These are phyloP conservation scores for Metarhizium robertsii DNA, from an alignment of 2,329 filamentous ascomycete genomes.

Conservation along the genomic window DNA sequence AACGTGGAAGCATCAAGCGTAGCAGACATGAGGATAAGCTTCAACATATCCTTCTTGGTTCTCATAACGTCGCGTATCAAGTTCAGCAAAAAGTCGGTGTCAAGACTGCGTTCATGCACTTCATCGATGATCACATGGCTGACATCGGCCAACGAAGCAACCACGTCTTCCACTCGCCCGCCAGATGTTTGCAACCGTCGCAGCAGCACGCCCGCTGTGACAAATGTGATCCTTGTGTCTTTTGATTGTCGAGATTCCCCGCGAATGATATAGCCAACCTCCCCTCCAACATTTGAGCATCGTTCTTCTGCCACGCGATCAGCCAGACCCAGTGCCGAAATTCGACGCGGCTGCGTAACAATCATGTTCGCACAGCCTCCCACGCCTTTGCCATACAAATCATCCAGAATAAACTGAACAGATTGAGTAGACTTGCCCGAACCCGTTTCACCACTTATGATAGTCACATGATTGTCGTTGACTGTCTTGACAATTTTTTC, in stretches of 20 bases:
- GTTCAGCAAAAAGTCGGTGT: conserved; percentile 88
- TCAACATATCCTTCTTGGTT: conserved; percentile 67
- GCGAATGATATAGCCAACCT: conserved; percentile 86
- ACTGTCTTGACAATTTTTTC: conserved; percentile 71
- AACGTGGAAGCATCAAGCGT: conserved; percentile 87
- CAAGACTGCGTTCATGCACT: conserved; percentile 88
- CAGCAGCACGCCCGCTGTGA: conserved; percentile 89
- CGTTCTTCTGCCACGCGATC: conserved; percentile 92
- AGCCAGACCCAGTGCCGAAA: conserved; percentile 86
- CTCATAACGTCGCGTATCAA: conserved; percentile 75
- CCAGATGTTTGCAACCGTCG: conserved; percentile 86
- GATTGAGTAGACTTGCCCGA: conserved; percentile 96
- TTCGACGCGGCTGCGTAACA: conserved; percentile 89
- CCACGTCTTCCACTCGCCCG: conserved; percentile 68
- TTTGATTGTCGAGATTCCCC: conserved; percentile 72
- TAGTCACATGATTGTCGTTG: conserved; percentile 73
- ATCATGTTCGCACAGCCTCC: conserved; percentile 80
- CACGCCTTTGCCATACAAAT: conserved; percentile 67
- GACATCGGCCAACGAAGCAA: conserved; percentile 75
- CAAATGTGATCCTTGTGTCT: conserved; percentile 84
- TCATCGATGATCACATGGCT: conserved; percentile 95
- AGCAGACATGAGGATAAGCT: conserved; percentile 91
- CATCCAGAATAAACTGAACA: conserved; percentile 90
- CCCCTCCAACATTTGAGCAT: conserved; percentile 69
- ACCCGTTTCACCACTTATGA: conserved; percentile 94